phyloP scores from a whole-genome alignment of 768 basidiomycete genomes.

The Boletus tylopilopsis region DNA sequence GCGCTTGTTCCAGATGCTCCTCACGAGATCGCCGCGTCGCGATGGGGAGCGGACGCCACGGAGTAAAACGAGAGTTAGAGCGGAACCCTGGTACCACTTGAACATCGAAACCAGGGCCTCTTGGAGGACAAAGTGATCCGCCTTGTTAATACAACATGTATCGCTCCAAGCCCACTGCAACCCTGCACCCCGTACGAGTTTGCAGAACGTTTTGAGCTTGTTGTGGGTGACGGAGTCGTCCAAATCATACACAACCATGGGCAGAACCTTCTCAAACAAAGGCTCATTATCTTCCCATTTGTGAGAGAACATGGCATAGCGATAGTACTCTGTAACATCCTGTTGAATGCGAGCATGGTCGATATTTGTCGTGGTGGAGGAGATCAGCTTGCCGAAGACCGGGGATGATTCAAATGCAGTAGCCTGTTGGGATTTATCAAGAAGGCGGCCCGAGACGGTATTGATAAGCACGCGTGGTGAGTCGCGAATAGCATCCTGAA shows the following conservation, averaged over 20 bases:
- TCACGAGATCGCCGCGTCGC: not conserved
- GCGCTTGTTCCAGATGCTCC: not conserved
- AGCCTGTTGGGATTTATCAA: not conserved
- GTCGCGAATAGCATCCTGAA: not conserved
- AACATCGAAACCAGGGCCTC: slow-evolving; percentile 7
- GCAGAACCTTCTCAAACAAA: not conserved
- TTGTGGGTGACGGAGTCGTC: not conserved
- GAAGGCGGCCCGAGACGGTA: not conserved
- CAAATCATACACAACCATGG: not conserved
- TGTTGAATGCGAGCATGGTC: not conserved
- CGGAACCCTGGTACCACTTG: slow-evolving; percentile 8
- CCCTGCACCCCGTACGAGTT: not conserved
- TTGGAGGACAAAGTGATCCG: not conserved
- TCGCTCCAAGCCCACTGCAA: slow-evolving; percentile 9
- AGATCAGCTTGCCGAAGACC: not conserved
- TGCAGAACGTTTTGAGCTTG: slow-evolving; percentile 7
- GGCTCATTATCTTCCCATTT: not conserved
- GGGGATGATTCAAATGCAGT: not conserved
- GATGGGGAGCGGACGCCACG: not conserved
- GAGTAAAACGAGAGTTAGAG: not conserved
- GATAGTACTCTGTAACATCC: not conserved
- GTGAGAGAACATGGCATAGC: not conserved
- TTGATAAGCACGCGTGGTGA: not conserved
- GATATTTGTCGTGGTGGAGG: not conserved
- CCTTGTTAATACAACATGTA: slow-evolving; percentile 3